Conservation (phyloP, 1,139 yeast species). For the Kluyveromyces sp. region DNA sequence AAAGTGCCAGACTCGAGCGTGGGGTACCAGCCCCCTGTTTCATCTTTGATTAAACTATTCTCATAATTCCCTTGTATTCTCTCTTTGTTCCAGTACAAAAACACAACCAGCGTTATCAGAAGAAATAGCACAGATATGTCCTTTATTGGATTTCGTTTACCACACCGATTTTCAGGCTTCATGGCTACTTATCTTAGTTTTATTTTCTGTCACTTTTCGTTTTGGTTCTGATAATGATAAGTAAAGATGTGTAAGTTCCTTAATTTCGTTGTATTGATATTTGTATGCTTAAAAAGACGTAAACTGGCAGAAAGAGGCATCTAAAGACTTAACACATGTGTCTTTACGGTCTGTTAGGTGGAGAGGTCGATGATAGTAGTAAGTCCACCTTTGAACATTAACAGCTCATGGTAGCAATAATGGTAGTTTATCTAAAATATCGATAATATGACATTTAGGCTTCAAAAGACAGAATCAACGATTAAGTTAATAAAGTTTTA, state of each 20-base stretch:
- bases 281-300: too few species aligned
- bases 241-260: constrained; percentile 1
- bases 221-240: constrained; percentile 1
- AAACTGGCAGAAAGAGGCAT: too few species aligned
- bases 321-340: too few species aligned
- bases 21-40: neutral
- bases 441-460: too few species aligned
- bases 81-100: neutral
- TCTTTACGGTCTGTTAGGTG: too few species aligned
- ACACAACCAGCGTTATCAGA: neutral
- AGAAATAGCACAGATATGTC: neutral
- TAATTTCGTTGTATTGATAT: neutral
- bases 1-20: neutral
- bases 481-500: neutral
- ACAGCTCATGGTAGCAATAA: too few species aligned
- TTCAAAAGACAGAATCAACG: too few species aligned
- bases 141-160: neutral
- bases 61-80: neutral
- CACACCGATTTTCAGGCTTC: neutral
- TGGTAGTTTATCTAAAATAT: too few species aligned
- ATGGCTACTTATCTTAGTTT: neutral
- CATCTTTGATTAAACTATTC: neutral
- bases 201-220: neutral
- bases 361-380: too few species aligned
- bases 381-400: too few species aligned